These are phyloP conservation scores for Rubus parviflorus DNA, from an alignment of 306 rosid genomes.

Conservation along the genomic window DNA sequence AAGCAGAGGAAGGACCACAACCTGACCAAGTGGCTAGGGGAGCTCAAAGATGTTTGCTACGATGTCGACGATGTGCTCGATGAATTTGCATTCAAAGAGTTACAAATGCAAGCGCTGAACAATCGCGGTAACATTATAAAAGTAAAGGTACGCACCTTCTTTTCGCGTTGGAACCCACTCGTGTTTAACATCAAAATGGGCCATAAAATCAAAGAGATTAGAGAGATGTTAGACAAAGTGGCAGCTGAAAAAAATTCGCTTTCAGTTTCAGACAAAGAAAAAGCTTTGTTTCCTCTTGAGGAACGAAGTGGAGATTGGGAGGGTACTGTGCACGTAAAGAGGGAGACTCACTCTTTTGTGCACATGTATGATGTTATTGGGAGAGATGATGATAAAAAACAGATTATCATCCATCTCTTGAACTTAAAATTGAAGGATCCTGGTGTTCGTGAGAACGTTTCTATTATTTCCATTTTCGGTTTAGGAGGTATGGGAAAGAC, in stretches of 20 bases:
- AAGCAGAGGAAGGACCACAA: not conserved
- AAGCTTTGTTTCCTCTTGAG: not conserved
- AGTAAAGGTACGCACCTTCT: constrained; percentile 18
- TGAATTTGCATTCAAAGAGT: constrained; percentile 21
- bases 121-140: not conserved
- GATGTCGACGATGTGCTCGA: constrained; percentile 15
- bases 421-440: constrained; percentile 10
- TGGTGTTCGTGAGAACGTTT: not conserved
- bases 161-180: constrained; percentile 19
- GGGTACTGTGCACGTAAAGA: not conserved
- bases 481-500: constrained; percentile 28
- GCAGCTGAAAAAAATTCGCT: not conserved
- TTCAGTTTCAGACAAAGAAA: not conserved
- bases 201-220: constrained; percentile 8
- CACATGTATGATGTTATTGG: constrained; percentile 17
- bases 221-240: not conserved
- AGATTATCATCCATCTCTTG: constrained; percentile 9
- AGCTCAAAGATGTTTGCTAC: constrained; percentile 20
- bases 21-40: not conserved
- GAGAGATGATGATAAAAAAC: constrained; percentile 19
- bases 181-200: constrained; percentile 14
- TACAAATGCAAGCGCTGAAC: constrained; percentile 8
- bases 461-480: constrained; percentile 14
- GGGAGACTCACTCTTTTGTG: constrained; percentile 22
- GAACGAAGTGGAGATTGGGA: not conserved